A percentile compares a stretch with the other conserved stretches of the same genome.
These are phyloP conservation scores for Lodderomyces margitis DNA, from an alignment of 1,139 yeast species.

Conservation along the genomic window DNA sequence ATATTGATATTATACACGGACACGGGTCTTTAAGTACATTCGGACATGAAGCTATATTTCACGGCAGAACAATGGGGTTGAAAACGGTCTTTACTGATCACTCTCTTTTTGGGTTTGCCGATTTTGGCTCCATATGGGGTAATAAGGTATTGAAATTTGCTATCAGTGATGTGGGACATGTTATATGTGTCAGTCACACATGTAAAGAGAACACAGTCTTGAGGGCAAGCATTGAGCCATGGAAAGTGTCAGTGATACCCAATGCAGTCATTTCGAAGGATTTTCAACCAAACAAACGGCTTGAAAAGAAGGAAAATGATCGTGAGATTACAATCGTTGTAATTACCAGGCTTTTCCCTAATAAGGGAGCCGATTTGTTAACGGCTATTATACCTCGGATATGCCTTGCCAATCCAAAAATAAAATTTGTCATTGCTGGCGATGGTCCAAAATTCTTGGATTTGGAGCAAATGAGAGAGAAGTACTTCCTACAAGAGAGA, in stretches of 20 bases:
- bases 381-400: slow-evolving; percentile 85
- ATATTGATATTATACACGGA: slow-evolving; percentile 87
- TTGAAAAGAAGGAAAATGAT: slow-evolving; percentile 4
- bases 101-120: slow-evolving; percentile 91
- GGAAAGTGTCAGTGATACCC: slow-evolving; percentile 84
- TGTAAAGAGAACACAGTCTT: slow-evolving; percentile 95
- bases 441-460: slow-evolving; percentile 96
- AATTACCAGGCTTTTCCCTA: slow-evolving; percentile 88
- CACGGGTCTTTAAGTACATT: slow-evolving; percentile 88
- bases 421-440: slow-evolving; percentile 86
- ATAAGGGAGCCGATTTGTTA: slow-evolving; percentile 90
- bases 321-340: slow-evolving; percentile 73
- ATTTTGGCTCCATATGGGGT: slow-evolving; percentile 77
- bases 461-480: slow-evolving; percentile 92
- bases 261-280: slow-evolving; percentile 89
- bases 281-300: slow-evolving; percentile 34
- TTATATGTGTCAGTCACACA: slow-evolving; percentile 93
- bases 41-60: slow-evolving; percentile 87
- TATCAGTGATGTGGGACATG: slow-evolving; percentile 83
- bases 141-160: slow-evolving; percentile 85
- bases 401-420: slow-evolving; percentile 61
- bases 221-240: slow-evolving; percentile 79
- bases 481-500: slow-evolving; percentile 79
- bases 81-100: slow-evolving; percentile 94
- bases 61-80: slow-evolving; percentile 90